A percentile compares a stretch with the other conserved stretches of the same genome.
phyloP scores from a whole-genome alignment of 129 eudicot species.

The sunflower (Helianthus annuus) region HanXRQr2.0-SUNRISE NC_035447.2:168096585-168097084 shows the following conservation, averaged over 20 bases:
- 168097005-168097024: slow-evolving; percentile 64
- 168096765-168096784: slow-evolving; percentile 54
- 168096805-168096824: slow-evolving; percentile 68
- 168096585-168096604: too few relatives aligned
- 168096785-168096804: slow-evolving; percentile 42
- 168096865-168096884: slow-evolving; percentile 59
- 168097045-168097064: slow-evolving; percentile 77
- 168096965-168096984: slow-evolving; percentile 48
- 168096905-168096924: slow-evolving; percentile 54
- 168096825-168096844: slow-evolving; percentile 52
- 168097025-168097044: slow-evolving; percentile 64
- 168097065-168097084: slow-evolving; percentile 69
- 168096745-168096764: slow-evolving; percentile 71
- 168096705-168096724: slow-evolving; percentile 17
- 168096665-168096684: neutral
- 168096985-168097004: slow-evolving; percentile 80
- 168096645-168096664: too few relatives aligned
- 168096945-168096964: slow-evolving; percentile 74
- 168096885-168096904: slow-evolving; percentile 25
- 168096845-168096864: slow-evolving; percentile 72
- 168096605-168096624: too few relatives aligned
- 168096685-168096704: slow-evolving; percentile 37
- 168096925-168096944: slow-evolving; percentile 79
- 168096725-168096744: slow-evolving; percentile 22
- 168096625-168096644: too few relatives aligned